Evolutionary conservation across 106 monocot genomes (phyloP), one percentile per base, ranked within the genome.

Genomic region (Allium cepa): DNA sequence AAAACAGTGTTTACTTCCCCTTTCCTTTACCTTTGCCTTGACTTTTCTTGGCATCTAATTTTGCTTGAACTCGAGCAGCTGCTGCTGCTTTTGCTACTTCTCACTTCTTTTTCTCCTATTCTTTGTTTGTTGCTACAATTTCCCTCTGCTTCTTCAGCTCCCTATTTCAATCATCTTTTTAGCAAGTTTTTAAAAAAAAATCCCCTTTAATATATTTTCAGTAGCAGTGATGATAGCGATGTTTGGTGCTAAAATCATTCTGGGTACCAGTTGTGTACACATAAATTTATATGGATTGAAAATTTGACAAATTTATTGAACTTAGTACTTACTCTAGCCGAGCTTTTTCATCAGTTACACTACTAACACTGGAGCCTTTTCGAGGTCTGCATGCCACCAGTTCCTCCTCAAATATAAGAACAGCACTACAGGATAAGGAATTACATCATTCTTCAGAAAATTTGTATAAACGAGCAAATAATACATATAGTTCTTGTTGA

Each of bases 11-110:
- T 76, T 92, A 92, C 73, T 92, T 91, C 4, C 73, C 85, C 63
- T 90, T 99, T 2, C 81, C 87, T 75, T 91, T 95, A 53, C 95
- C 91, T 60, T 90, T 99, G 15, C 97, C 92, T 58, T 87, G 87
- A 18, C 69, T 67, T 77, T 99, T 99, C 81, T 92, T 99, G 11
- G 92, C 79, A n/a, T 99, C 97, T 46, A 99, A 68, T 66, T 99
- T 99, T 51, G 97, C 97, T 66, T 99, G 92, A n/a, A 99, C 66
- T 66, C 97, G 81, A 60, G 97, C 92, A 63, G 90, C 92, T 36
- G 97, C 97, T 0, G 87, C 92, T 12, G 97, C 92, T 78, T 99
- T 99, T n/a, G 97, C 92, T 64, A 87, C 92, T 71, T 93, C 97
- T 72, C 97, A 84, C 75, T 90, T 92, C 80, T 81, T 90, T 72